These are phyloP conservation scores for Chara braunii DNA, from an alignment of 139 green algal genomes.

Conservation along the genomic window DNA sequence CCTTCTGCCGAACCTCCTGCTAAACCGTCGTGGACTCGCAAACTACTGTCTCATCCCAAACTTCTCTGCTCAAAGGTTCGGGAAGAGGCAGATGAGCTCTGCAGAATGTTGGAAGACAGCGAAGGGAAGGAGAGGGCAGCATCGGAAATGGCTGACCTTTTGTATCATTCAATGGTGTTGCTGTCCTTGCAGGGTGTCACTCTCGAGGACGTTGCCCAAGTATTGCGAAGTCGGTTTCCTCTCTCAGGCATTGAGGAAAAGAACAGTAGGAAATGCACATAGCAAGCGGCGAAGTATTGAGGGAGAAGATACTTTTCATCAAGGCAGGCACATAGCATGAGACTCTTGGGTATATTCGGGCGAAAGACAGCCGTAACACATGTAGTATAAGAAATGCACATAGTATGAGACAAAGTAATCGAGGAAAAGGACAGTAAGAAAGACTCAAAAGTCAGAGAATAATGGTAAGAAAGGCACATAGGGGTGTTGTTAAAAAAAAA, in stretches of 20 bases:
- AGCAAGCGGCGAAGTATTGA: no score
- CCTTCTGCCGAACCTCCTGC: no score
- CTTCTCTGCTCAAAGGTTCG: conserved; percentile 92
- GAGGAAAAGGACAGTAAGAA: no score
- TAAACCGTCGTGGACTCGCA: conserved; percentile 84
- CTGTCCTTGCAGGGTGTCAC: conserved; percentile 26
- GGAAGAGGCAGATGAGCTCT: conserved; percentile 93
- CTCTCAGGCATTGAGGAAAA: conserved; percentile 21
- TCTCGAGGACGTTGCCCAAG: conserved; percentile 20
- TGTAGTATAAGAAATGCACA: no score
- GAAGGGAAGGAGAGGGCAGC: conserved; percentile 79
- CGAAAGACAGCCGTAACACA: no score
- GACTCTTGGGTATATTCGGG: no score
- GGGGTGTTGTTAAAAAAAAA: no score
- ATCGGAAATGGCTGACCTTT: conserved; percentile 87
- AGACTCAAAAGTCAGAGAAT: no score
- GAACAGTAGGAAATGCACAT: conserved; percentile 7
- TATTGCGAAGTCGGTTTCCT: conserved; percentile 9
- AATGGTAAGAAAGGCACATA: no score
- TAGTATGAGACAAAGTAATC: no score
- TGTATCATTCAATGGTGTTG: conserved; percentile 96
- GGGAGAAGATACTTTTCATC: no score
- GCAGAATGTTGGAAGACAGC: conserved; percentile 69
- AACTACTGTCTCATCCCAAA: conserved; percentile 70
- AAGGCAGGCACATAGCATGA: no score